Evolutionary conservation across 2,329 filamentous ascomycete genomes (phyloP).

Genomic region (Aspergillus neoniger): DNA sequence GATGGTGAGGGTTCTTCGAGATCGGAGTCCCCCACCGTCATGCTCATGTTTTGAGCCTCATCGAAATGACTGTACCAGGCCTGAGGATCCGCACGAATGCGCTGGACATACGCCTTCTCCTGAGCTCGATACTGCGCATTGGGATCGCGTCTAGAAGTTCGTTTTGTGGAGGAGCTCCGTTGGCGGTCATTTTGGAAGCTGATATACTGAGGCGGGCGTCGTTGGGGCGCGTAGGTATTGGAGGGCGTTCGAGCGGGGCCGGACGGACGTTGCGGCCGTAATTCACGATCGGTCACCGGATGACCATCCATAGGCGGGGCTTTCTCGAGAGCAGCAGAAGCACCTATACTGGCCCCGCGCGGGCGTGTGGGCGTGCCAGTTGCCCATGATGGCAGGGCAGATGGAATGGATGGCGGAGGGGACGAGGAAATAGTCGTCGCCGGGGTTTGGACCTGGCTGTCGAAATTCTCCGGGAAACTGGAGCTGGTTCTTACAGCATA

Average conservation of each 20-base stretch:
- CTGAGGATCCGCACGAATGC: conserved; percentile 77
- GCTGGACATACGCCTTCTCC: conserved; percentile 92
- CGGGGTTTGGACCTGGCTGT: conserved; percentile 33
- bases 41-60: conserved; percentile 68
- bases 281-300: conserved; percentile 34
- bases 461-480: conserved; percentile 34
- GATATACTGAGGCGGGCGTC: conserved; percentile 55
- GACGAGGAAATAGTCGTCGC: conserved; percentile 38
- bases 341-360: conserved; percentile 47
- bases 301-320: conserved; percentile 30
- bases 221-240: conserved; percentile 71
- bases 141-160: conserved; percentile 61
- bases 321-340: conserved; percentile 46
- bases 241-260: conserved; percentile 73
- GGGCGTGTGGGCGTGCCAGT: conserved; percentile 40
- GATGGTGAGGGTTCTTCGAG: conserved; percentile 88
- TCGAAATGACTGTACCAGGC: conserved; percentile 66
- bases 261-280: conserved; percentile 65
- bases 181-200: conserved; percentile 51
- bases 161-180: conserved; percentile 59
- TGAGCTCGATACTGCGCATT: conserved; percentile 77
- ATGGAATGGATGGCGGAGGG: conserved; percentile 30
- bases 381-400: conserved; percentile 39
- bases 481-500: conserved; percentile 36
- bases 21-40: conserved; percentile 75